Base-by-base conservation (phyloP, 2,329 filamentous ascomycete species). In the Periconia macrospinosa region DNA sequence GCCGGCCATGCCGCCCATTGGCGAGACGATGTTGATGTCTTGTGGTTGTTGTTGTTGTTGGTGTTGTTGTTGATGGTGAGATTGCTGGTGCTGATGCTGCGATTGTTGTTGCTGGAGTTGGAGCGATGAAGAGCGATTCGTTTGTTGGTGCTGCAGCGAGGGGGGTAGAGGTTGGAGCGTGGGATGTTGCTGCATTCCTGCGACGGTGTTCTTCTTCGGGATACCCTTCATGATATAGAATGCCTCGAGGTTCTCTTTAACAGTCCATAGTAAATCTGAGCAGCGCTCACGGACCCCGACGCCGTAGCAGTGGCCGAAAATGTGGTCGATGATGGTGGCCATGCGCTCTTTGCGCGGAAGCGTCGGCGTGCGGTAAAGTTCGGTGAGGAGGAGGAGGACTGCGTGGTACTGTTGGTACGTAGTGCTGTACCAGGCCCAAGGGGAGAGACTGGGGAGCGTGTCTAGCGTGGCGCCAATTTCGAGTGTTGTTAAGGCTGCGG, bases 381-480 rank as follows among this genome's bases (percentile, higher is more conserved):
- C 71, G 1, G 69, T 72, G n/a, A 74, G 64, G 11, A 74, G 66
- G 1, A 74, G 60, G 1, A 74, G 61, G 1, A 74, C 68, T 1
- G 69, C 69, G 47, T 72, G 69, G 52, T 74, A 74, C 60, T 74
- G 71, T 45, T 74, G 71, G 64, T 72, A 74, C 1, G 71, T 72
- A 1, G 70, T 71, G 11, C 65, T 68, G 58, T 73, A 74, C 71
- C 71, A 74, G 2, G 68, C 67, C 70, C 70, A 74, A 2, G 67
- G 20, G 27, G 62, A 66, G 8, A 73, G 64, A 0, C 63, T 67
- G 2, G 71, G 71, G n/a, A 72, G 62, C 2, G 71, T 74, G 48
- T 74, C 71, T 18, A 74, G 67, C 0, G 71, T 74, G 14, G 71
- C 71, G 42, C 70, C 71, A n/a, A 73, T 74, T 52, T 74, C 71